Conservation (phyloP, 1,139 yeast species). For the Lodderomyces oxycetoniae region DNA sequence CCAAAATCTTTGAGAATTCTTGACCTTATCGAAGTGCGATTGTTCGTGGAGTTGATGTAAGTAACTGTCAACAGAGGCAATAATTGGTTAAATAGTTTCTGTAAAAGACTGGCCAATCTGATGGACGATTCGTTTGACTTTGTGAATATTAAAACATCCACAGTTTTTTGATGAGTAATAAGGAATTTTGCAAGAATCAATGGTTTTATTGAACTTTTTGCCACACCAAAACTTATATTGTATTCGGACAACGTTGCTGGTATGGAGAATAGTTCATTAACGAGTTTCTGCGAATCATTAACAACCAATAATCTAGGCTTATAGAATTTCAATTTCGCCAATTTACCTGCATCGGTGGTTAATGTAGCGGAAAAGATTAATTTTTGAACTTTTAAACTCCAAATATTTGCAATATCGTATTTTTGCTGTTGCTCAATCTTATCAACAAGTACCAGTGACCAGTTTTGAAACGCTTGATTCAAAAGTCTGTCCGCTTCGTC, state of each 20-base stretch:
- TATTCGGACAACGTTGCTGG: slow-evolving; percentile 55
- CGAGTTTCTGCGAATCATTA: slow-evolving; percentile 49
- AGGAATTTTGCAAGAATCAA: slow-evolving; percentile 59
- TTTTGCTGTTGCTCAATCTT: slow-evolving; percentile 35
- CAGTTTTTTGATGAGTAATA: slow-evolving; percentile 22
- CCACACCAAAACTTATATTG: slow-evolving; percentile 46
- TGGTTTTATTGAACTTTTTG: slow-evolving; percentile 69
- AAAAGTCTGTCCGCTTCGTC: slow-evolving; percentile 95
- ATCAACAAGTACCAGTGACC: slow-evolving; percentile 69
- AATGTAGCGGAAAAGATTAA: slow-evolving; percentile 89
- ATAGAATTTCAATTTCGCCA: slow-evolving; percentile 63
- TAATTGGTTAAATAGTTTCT: slow-evolving; percentile 34
- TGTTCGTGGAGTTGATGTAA: slow-evolving; percentile 49
- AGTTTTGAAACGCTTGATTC: slow-evolving; percentile 88
- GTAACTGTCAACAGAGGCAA: slow-evolving; percentile 18
- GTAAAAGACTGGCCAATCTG: slow-evolving; percentile 61
- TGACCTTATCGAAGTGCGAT: slow-evolving; percentile 37
- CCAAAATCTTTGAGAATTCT: slow-evolving; percentile 55
- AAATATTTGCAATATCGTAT: slow-evolving; percentile 23
- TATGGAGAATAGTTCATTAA: slow-evolving; percentile 49
- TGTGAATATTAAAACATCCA: slow-evolving; percentile 61
- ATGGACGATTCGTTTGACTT: slow-evolving; percentile 85
- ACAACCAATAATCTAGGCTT: slow-evolving; percentile 71
- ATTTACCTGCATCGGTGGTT: slow-evolving; percentile 86
- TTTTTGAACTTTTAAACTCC: slow-evolving; percentile 42